Percentiles rank a stretch among this genome's conserved stretches.
Conservation (phyloP, 2,329 filamentous ascomycete genomes). For the Fusarium vanettenii region DNA sequence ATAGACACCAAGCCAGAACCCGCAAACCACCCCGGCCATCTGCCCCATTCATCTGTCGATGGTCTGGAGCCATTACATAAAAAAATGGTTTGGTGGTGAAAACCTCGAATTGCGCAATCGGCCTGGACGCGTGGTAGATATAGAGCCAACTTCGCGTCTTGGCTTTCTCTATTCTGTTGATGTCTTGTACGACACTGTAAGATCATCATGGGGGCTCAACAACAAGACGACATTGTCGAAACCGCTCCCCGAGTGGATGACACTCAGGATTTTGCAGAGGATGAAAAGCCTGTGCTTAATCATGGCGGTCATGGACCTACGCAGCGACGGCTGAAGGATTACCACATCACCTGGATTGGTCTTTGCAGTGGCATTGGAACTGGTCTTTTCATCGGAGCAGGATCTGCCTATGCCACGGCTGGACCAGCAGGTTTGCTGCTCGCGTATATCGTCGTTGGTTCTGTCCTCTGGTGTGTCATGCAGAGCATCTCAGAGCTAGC, state of each 20-base stretch:
- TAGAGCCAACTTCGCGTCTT: background rate
- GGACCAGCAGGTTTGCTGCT: constrained; percentile 40
- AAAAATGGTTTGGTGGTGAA: constrained; percentile 17
- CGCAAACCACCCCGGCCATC: constrained; percentile 1
- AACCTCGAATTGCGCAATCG: constrained; percentile 41
- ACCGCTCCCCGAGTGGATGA: constrained; percentile 1
- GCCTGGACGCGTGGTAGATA: background rate
- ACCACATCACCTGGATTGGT: constrained; percentile 42
- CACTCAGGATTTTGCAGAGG: background rate
- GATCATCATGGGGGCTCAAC: background rate
- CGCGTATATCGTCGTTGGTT: constrained; percentile 34
- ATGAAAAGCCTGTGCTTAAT: constrained; percentile 37
- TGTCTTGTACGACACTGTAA: background rate
- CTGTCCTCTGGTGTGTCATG: constrained; percentile 42
- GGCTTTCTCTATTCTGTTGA: background rate
- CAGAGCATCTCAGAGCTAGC: constrained; percentile 41
- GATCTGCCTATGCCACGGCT: constrained; percentile 38
- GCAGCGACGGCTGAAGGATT: constrained; percentile 34
- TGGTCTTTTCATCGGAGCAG: constrained; percentile 38
- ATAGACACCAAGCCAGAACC: background rate
- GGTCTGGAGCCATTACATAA: constrained; percentile 11
- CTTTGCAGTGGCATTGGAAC: constrained; percentile 41
- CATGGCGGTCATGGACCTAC: constrained; percentile 37
- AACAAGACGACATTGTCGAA: constrained; percentile 19
- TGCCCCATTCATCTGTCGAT: constrained; percentile 25